Conservation (phyloP, 495 filamentous ascomycete genomes). For the Aspergillus bertholletiae region DNA sequence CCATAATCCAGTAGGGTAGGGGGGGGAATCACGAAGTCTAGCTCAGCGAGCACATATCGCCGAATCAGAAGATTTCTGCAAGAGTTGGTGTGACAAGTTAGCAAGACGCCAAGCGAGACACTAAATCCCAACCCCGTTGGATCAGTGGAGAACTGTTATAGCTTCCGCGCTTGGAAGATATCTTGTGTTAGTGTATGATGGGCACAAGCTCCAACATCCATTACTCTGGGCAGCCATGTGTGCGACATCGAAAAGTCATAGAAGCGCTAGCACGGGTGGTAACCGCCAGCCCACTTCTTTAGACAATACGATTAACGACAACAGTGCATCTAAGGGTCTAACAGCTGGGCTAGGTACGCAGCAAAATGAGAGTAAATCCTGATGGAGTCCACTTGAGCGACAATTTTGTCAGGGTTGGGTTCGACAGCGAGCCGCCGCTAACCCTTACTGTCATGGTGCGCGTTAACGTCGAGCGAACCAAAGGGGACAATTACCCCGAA, state of each 20-base stretch:
- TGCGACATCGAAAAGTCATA: neutral
- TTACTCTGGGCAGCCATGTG: neutral
- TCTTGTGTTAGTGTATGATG: neutral
- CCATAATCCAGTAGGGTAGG: neutral
- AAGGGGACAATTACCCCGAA: neutral
- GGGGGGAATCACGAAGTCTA: neutral
- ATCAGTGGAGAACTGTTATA: neutral
- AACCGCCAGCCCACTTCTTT: neutral
- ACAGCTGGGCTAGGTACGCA: neutral
- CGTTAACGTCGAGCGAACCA: constrained; percentile 12
- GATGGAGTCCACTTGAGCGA: neutral
- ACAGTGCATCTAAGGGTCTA: neutral
- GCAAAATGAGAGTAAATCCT: neutral
- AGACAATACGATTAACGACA: neutral
- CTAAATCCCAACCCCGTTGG: neutral
- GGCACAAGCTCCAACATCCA: neutral
- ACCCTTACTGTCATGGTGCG: constrained; percentile 6
- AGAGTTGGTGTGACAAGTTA: neutral
- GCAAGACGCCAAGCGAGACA: neutral
- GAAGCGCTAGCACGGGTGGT: neutral
- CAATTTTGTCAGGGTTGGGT: neutral
- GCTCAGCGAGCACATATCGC: neutral
- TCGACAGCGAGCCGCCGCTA: constrained; percentile 10
- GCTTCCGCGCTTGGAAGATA: neutral
- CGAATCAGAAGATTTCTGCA: neutral